These are phyloP conservation scores for Fragilaria crotonensis DNA, from an alignment of 108 stramenopile genomes.

Conservation along the genomic window DNA sequence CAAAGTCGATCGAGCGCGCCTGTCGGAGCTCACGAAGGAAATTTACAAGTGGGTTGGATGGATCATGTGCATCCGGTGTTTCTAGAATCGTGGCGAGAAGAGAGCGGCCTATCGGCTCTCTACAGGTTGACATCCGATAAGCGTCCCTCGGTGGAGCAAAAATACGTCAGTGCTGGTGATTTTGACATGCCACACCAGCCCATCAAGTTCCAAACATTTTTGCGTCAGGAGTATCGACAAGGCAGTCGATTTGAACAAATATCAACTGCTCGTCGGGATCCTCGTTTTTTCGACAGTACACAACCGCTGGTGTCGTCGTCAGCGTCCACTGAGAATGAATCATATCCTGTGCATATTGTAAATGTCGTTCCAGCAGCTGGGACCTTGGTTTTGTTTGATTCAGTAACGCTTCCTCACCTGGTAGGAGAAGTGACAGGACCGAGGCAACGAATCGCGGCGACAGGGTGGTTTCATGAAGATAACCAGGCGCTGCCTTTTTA, in stretches of 20 bases:
- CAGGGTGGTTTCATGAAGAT: constrained; percentile 59
- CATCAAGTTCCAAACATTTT: constrained; percentile 24
- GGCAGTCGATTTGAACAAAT: constrained; percentile 36
- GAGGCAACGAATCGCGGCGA: constrained; percentile 29
- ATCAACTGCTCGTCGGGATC: constrained; percentile 24
- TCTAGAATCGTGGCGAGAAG: background rate
- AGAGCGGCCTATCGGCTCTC: constrained; percentile 9
- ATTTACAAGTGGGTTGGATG: constrained; percentile 53
- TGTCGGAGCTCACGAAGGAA: constrained; percentile 28
- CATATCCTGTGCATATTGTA: constrained; percentile 3
- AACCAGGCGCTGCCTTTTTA: too few relatives aligned
- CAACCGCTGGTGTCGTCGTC: background rate
- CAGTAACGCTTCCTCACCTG: constrained; percentile 40
- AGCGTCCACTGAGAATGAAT: background rate
- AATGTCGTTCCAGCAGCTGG: constrained; percentile 35
- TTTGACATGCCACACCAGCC: constrained; percentile 36
- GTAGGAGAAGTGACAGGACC: constrained; percentile 33
- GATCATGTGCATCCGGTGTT: constrained; percentile 20
- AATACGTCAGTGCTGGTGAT: constrained; percentile 15
- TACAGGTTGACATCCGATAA: constrained; percentile 21
- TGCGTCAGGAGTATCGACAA: too few relatives aligned
- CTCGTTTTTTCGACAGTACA: constrained; percentile 15
- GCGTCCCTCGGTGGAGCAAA: constrained; percentile 18
- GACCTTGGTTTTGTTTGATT: constrained; percentile 46
- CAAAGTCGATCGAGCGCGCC: background rate